These are phyloP conservation scores for Apiospora malaysiana DNA, from an alignment of 2,329 filamentous ascomycete genomes.

Conservation along the genomic window DNA sequence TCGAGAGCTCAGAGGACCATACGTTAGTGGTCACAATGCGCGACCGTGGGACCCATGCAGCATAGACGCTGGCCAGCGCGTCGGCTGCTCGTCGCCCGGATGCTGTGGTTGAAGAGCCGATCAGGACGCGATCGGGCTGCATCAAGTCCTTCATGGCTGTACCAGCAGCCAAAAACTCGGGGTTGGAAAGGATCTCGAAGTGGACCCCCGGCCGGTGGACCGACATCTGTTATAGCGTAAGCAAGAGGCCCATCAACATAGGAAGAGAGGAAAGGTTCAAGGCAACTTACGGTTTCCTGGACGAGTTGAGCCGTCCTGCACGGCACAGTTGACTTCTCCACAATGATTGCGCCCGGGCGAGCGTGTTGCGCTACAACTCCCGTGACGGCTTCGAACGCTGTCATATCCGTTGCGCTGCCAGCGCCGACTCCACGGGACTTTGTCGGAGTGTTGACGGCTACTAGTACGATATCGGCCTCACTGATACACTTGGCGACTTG, in stretches of 20 bases:
- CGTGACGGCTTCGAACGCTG: slow-evolving; percentile 72
- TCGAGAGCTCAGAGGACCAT: slow-evolving; percentile 80
- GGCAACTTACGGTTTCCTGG: slow-evolving; percentile 63
- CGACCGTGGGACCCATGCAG: slow-evolving; percentile 70
- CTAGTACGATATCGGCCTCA: slow-evolving; percentile 75
- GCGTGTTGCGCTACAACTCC: slow-evolving; percentile 71
- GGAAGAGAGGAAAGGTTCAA: background rate
- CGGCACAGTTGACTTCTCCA: slow-evolving; percentile 83
- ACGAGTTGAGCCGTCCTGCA: slow-evolving; percentile 76
- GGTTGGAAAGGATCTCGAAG: slow-evolving; percentile 82
- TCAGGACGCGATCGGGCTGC: slow-evolving; percentile 74
- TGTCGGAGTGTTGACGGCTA: slow-evolving; percentile 81
- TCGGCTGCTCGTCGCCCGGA: slow-evolving; percentile 67
- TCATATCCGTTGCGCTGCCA: slow-evolving; percentile 75
- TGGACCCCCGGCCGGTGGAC: slow-evolving; percentile 65
- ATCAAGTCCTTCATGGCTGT: slow-evolving; percentile 76
- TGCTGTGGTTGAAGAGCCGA: slow-evolving; percentile 69
- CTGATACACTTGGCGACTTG: slow-evolving; percentile 66
- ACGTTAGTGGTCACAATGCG: slow-evolving; percentile 75
- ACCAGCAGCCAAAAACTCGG: slow-evolving; percentile 81
- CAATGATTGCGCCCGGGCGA: slow-evolving; percentile 72
- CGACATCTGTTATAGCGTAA: slow-evolving; percentile 49
- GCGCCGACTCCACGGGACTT: slow-evolving; percentile 73
- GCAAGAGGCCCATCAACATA: background rate
- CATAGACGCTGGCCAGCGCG: slow-evolving; percentile 70